Evolutionary conservation across 2,329 filamentous ascomycete genomes (phyloP).

Genomic region (Stachybotrys elegans): DNA sequence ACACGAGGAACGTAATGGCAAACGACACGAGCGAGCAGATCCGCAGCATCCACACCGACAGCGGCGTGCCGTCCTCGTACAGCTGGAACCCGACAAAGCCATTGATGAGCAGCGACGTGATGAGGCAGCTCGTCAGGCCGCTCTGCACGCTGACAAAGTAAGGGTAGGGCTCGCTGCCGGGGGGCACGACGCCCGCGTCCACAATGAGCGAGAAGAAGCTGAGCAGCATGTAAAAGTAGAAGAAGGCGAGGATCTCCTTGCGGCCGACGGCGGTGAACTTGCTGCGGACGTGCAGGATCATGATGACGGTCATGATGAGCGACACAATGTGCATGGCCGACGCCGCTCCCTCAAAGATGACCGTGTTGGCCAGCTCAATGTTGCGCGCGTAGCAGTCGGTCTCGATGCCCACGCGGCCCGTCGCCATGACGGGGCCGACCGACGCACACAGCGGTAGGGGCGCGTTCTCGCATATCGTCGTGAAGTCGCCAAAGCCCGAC

Average conservation of each 20-base stretch:
- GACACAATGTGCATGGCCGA: conserved; percentile 90
- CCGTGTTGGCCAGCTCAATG: conserved; percentile 94
- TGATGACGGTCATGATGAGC: conserved; percentile 88
- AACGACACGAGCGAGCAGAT: conserved; percentile 77
- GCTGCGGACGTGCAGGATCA: conserved; percentile 93
- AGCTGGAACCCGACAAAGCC: conserved; percentile 98
- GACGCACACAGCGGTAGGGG: conserved; percentile 83
- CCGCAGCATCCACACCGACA: conserved; percentile 91
- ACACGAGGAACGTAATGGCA: conserved; percentile 78
- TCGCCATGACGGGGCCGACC: conserved; percentile 67
- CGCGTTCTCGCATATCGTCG: conserved; percentile 76
- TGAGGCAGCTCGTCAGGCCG: conserved; percentile 77
- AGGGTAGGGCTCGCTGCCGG: conserved; percentile 72
- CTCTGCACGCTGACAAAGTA: conserved; percentile 90
- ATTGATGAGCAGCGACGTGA: conserved; percentile 89
- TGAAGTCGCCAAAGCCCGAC: conserved; percentile 92
- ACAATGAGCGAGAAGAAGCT: conserved; percentile 85
- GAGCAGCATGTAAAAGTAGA: conserved; percentile 92
- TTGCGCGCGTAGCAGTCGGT: conserved; percentile 90
- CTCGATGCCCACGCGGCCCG: conserved; percentile 71
- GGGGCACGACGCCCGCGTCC: conserved; percentile 87
- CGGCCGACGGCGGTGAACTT: conserved; percentile 95
- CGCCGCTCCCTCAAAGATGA: conserved; percentile 92
- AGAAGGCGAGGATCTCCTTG: conserved; percentile 78
- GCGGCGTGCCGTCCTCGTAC: conserved; percentile 91